Base-by-base conservation (phyloP, 768 basidiomycete genomes). In the Phallus indusiatus region DNA sequence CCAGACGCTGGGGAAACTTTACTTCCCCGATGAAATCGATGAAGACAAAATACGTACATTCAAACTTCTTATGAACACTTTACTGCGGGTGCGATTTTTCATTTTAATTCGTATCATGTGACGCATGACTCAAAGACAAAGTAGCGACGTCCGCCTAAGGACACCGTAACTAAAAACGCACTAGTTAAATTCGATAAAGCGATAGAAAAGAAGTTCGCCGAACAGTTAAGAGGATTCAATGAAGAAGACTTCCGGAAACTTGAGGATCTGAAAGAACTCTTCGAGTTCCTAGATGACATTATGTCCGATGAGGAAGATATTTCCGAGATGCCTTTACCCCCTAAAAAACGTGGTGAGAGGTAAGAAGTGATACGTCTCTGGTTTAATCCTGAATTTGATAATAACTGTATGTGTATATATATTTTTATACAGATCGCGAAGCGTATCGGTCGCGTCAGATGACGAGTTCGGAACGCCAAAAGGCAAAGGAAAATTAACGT, bases 221-320 rank as follows among this genome's bases (percentile, higher is more conserved):
- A 81, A 56, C 83, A 86, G 64, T 73, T 93, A 12, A 82, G 84
- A 61, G 79, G 78, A 60, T 86, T 90, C 68, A 82, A 77, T 60
- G 86, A 89, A 65, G 85, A 81, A 42, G 86, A 90, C 47, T 84
- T 81, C 60, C 73, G 85, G 60, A 75, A 85, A 56, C 74, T 90
- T 2, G 80, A 83, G 55, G 73, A 81, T 28, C 76, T 88, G 24
- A 77, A 81, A 46, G 77, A 81, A 0, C 65, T 88, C 24, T 90
- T 90, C 66, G 76, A 79, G 50, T 86, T 87, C 67, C 65, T 90
- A 68, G 88, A 90, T 62, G 80, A 83, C 10, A 80, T 90, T 47
- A 76, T 86, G 47, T 83, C 87, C 1, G 70, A 82, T 47, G 84
- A 82, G n/a, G 84, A 67, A 36, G 74, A 77, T 18, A 71, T 73